Percentiles rank a stretch among this genome's conserved stretches.
Evolutionary conservation across 2,329 filamentous ascomycete species (phyloP).

Genomic region (Talaromyces amestolkiae): DNA sequence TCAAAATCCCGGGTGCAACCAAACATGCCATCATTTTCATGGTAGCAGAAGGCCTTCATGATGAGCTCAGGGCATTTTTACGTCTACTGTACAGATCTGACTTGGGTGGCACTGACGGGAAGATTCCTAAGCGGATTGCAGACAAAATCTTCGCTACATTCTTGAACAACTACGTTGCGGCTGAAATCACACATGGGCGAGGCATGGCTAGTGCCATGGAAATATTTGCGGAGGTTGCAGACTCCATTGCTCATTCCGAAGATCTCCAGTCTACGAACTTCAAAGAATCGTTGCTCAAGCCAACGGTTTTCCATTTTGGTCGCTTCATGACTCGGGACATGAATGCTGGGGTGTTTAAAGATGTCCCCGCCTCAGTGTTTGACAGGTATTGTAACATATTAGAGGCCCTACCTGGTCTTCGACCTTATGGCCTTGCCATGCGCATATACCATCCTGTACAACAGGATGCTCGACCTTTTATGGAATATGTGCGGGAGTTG

Average conservation of each 20-base stretch:
- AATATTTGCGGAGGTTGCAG: conserved; percentile 24
- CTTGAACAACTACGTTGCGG: conserved; percentile 33
- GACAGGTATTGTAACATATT: conserved; percentile 32
- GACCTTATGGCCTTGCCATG: conserved; percentile 31
- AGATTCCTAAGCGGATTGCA: conserved; percentile 25
- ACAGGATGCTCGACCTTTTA: conserved; percentile 33
- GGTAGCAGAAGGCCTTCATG: conserved; percentile 37
- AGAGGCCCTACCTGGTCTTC: conserved; percentile 25
- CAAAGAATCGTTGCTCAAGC: conserved; percentile 24
- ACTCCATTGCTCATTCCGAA: background rate
- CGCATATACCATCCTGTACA: conserved; percentile 39
- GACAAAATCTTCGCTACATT: conserved; percentile 28
- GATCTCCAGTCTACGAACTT: background rate
- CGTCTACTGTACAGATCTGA: conserved; percentile 30
- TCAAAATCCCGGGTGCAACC: conserved; percentile 29
- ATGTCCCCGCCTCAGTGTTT: conserved; percentile 32
- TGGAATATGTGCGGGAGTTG: conserved; percentile 29
- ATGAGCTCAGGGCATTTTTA: conserved; percentile 37
- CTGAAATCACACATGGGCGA: conserved; percentile 34
- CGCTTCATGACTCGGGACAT: conserved; percentile 27
- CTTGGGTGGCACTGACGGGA: conserved; percentile 28
- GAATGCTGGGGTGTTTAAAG: conserved; percentile 23
- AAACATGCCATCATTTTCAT: conserved; percentile 39
- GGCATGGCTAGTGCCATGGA: conserved; percentile 34
- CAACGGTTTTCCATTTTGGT: conserved; percentile 28